Percentiles rank a stretch among this genome's conserved stretches.
phyloP scores from a whole-genome alignment of 805 yeast genomes.

The Barnettozyma botsteinii region DNA sequence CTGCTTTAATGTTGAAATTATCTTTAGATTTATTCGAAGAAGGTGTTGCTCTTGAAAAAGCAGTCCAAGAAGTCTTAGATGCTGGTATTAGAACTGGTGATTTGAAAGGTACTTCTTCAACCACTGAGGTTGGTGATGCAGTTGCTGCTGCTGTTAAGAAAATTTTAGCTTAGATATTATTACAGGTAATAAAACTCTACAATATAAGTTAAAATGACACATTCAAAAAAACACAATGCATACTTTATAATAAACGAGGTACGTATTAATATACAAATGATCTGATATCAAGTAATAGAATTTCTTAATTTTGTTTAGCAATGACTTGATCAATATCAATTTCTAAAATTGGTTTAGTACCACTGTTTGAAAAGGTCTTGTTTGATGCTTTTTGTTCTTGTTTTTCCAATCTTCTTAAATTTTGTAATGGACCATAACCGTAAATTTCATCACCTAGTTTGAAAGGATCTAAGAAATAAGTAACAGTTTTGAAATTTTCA shows the following conservation, averaged over 20 bases:
- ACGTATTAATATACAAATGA: neutral
- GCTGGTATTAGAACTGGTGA: conserved; percentile 87
- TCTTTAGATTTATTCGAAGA: conserved; percentile 79
- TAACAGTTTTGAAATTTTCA: conserved; percentile 54
- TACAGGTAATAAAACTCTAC: conserved; percentile 1
- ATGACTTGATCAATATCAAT: conserved; percentile 69
- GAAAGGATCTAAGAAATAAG: conserved; percentile 65
- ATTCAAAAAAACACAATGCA: too few species aligned
- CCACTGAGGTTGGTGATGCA: conserved; percentile 93
- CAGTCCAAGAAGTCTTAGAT: conserved; percentile 80
- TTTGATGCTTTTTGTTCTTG: conserved; percentile 41
- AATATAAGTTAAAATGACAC: too few species aligned
- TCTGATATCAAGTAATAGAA: too few species aligned
- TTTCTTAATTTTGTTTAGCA: conserved; percentile 56
- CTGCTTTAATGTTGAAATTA: conserved; percentile 94
- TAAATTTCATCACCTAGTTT: conserved; percentile 60
- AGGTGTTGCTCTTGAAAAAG: conserved; percentile 83
- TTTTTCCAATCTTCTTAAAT: conserved; percentile 56
- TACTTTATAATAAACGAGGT: neutral
- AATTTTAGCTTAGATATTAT: conserved; percentile 33
- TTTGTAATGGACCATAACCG: conserved; percentile 71
- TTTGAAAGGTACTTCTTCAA: conserved; percentile 76
- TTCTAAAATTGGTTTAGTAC: conserved; percentile 60
- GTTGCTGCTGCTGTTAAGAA: conserved; percentile 66
- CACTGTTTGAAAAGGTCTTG: conserved; percentile 49